Evolutionary conservation across 2,329 filamentous ascomycete genomes (phyloP), one percentile per base, ranked within the genome.

Genomic region (Podosphaera xanthii): DNA sequence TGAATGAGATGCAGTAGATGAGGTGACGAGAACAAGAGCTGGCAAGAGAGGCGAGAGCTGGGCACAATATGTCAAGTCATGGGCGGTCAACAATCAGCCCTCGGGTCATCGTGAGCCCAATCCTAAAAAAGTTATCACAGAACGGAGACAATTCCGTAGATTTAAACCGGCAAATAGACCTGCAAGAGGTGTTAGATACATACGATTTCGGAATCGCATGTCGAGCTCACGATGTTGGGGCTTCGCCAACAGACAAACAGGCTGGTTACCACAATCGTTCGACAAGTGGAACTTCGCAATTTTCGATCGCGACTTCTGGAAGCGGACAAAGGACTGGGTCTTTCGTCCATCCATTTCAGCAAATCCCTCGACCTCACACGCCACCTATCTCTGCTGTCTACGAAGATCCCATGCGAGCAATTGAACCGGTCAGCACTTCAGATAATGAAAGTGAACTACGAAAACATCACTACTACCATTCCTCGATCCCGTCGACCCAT

Each of bases 331-430:
- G 68, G 31, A 60, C 67, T 35, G 69, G 65, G 57, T 67, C 73
- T 38, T 83, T 83, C 65, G 74, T 82, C 30, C 81, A 83, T 66
- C 80, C 81, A 34, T 83, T 82, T 63, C 79, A 82, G 67, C 81
- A 83, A 70, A 81, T 74, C 7, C 81, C 81, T 38, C 75, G 78
- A 48, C 78, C 78, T 0, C 77, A 78, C 53, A 81, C 79, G 61
- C 78, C 80, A 57, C 78, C 60, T 5, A 49, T 59, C 6, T 42
- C 79, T 7, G 62, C 61, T 10, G 48, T 57, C 60, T 81, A 80
- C 67, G 75, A 77, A 63, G 78, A 77, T 67, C 79, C 78, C 6
- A 69, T 77, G 50, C 72, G 75, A 42, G 68, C 66, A 55, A 74
- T 77, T 64, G 78, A 81, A 75, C 65, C 79, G 62, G 54, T 77